A percentile compares a stretch with the other conserved stretches of the same genome.
Conservation (phyloP, 768 basidiomycete genomes). For the Naganishia friedmannii region DNA sequence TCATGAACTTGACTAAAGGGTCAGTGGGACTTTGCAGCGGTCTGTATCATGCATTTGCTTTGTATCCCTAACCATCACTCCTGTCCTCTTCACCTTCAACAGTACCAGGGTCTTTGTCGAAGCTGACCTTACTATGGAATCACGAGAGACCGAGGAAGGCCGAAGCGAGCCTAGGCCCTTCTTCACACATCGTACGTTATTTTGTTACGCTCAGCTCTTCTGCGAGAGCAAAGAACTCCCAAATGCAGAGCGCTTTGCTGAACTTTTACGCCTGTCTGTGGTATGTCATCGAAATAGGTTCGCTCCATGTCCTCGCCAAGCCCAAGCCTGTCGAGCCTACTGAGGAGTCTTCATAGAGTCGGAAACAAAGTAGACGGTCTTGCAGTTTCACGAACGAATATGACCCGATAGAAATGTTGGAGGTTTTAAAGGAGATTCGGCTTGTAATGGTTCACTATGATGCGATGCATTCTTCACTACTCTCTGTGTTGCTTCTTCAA, state of each 20-base stretch:
- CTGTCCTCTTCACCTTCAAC: neutral
- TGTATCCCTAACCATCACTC: too few species aligned
- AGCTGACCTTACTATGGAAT: conserved; percentile 12
- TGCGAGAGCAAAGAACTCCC: neutral
- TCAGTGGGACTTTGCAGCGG: neutral
- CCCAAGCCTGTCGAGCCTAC: conserved; percentile 5
- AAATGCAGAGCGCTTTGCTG: neutral
- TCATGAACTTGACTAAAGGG: conserved; percentile 13
- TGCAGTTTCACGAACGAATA: too few species aligned
- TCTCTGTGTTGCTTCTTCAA: too few species aligned
- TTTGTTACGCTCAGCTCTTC: neutral
- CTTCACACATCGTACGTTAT: conserved; percentile 17
- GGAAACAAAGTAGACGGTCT: neutral
- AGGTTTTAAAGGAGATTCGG: neutral
- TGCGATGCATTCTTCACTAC: conserved; percentile 4
- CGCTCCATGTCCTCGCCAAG: conserved; percentile 2
- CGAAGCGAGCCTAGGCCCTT: neutral
- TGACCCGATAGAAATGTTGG: neutral
- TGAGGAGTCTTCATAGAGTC: conserved; percentile 10
- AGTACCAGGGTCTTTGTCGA: conserved; percentile 20
- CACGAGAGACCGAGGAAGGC: conserved; percentile 12
- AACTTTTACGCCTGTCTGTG: neutral
- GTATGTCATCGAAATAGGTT: neutral
- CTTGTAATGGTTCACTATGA: conserved; percentile 1
- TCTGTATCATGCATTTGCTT: neutral